Evolutionary conservation across 768 basidiomycete species (phyloP), one percentile per base, ranked within the genome.

Genomic region (Rhodotorula diobovata): DNA sequence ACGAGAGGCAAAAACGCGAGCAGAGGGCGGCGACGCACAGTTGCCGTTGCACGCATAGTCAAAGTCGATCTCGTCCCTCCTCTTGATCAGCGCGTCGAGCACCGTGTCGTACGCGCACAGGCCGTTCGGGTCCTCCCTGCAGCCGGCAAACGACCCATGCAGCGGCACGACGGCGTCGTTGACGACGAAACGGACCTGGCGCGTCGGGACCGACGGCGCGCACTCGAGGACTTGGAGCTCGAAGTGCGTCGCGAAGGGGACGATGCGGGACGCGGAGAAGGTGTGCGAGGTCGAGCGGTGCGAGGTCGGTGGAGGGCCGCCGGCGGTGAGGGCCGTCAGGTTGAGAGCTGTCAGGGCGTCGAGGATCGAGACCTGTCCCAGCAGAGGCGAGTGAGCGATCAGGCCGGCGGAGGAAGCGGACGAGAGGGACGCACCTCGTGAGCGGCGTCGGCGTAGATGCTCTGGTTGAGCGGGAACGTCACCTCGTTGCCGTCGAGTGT

Each of bases 401-500:
- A 50, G n/a, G 10, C 34, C 28, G n/a, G 60, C 30, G 39, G 16
- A n/a, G 10, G 30, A 30, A 35, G 32, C 37, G 25, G 81, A 25
- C 7, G 20, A 25, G 6, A 23, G n/a, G 25, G 56, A 23, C 34
- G 34, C 39, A 91, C 90, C 76, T 95, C 93, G 67, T 94, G 93
- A 0, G 81, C 82, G 37, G 90, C 90, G 78, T 95, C 93, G 14
- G 92, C 91, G 68, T 93, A 94, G 45, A 94, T 79, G 23, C 72
- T 74, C 68, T 80, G 79, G 64, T 81, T 78, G 68, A 81, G 73
- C 9, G 81, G 81, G 80, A 82, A 82, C 25, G 75, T 77, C 4
- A 12, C 61, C 12, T 74, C 30, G 70, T 70, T 76, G 50, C 68
- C 32, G 70, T 81, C 80, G 50, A 81, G 78, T 10, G 80, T 81